Evolutionary conservation across 192 early-diverging fungal genomes (phyloP).

Genomic region (Lunasporangiospora selenospora): DNA sequence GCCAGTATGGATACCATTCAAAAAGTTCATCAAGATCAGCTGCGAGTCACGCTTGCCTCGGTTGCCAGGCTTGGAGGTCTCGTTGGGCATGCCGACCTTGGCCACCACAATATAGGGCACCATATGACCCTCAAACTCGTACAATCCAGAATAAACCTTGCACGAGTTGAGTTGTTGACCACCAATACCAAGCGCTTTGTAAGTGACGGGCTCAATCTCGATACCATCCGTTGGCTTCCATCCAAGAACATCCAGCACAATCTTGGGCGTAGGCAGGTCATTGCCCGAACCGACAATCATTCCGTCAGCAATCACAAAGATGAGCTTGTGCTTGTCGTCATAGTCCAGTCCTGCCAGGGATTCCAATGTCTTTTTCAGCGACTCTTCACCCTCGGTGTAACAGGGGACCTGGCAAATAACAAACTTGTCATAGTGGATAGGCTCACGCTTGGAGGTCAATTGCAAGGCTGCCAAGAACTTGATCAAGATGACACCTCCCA

Average conservation of each 20-base stretch:
- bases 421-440: conserved; percentile 77
- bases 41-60: conserved; percentile 90
- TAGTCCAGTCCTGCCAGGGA: conserved; percentile 75
- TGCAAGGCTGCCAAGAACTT: conserved; percentile 82
- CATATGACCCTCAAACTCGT: conserved; percentile 74
- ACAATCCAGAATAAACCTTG: conserved; percentile 84
- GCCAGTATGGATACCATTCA: conserved; percentile 82
- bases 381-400: conserved; percentile 85
- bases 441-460: conserved; percentile 66
- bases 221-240: conserved; percentile 52
- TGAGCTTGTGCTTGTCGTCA: conserved; percentile 82
- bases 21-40: conserved; percentile 84
- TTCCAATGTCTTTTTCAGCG: conserved; percentile 75
- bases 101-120: conserved; percentile 84
- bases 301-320: conserved; percentile 82
- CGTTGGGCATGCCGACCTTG: conserved; percentile 78
- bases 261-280: conserved; percentile 81
- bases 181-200: conserved; percentile 81
- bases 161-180: conserved; percentile 81
- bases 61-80: conserved; percentile 79
- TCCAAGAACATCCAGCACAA: conserved; percentile 80
- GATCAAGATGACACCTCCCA: conserved; percentile 72
- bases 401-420: conserved; percentile 84
- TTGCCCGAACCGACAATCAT: conserved; percentile 86
- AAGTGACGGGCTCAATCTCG: conserved; percentile 69